Percentiles rank a stretch among this genome's conserved stretches.
Conservation (phyloP, 805 yeast genomes). For the Saccharomycopsis vini region DNA sequence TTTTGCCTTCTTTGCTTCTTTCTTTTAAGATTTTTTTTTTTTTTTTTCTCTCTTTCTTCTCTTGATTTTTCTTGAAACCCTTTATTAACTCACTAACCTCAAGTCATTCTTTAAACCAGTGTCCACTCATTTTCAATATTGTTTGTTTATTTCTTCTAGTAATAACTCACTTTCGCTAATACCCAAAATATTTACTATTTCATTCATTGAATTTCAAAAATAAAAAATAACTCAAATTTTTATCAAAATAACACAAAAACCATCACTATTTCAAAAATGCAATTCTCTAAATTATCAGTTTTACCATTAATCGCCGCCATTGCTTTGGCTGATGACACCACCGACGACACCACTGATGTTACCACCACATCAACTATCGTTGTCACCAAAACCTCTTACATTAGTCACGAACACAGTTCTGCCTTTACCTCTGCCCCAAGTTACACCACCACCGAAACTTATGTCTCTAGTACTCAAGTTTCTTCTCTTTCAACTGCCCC, state of each 20-base stretch:
- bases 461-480: too few relatives aligned
- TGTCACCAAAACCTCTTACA: slow-evolving; percentile 11
- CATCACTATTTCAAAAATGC: slow-evolving; percentile 5
- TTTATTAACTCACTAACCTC: slow-evolving; percentile 1
- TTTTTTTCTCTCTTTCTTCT: not conserved
- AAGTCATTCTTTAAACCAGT: slow-evolving; percentile 2
- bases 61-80: not conserved
- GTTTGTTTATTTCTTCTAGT: too few relatives aligned
- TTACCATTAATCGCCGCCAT: not conserved
- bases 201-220: not conserved
- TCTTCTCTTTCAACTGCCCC: too few relatives aligned
- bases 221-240: not conserved
- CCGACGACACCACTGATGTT: not conserved
- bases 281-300: slow-evolving; percentile 10
- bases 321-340: slow-evolving; percentile 2
- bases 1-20: too few relatives aligned
- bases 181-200: not conserved
- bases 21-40: too few relatives aligned
- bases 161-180: not conserved
- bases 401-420: slow-evolving; percentile 12
- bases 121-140: too few relatives aligned
- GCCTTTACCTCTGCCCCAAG: slow-evolving; percentile 1
- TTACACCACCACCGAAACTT: slow-evolving; percentile 7
- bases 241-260: too few relatives aligned
- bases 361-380: slow-evolving; percentile 12